phyloP scores from a whole-genome alignment of 106 monocot genomes.

The Iris macrosiphon region DNA sequence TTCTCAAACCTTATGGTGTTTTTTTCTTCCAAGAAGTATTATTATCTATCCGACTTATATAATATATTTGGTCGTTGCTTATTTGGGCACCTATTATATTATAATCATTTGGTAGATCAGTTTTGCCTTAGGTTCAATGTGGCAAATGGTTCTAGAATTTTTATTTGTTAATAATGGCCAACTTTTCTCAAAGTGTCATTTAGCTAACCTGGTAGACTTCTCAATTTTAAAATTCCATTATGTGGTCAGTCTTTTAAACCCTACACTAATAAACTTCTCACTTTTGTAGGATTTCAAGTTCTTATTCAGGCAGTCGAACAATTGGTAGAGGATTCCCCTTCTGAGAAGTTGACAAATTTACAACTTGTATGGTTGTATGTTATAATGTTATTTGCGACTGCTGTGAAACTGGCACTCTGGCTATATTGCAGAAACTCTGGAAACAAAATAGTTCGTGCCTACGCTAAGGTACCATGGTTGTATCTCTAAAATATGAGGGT shows the following conservation, averaged over 20 bases:
- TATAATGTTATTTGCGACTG: conserved; percentile 80
- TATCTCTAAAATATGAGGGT: not conserved
- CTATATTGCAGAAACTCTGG: conserved; percentile 75
- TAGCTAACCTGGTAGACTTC: not conserved
- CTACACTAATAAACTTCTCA: not conserved
- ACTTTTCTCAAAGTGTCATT: too few relatives aligned
- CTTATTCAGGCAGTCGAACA: conserved; percentile 74
- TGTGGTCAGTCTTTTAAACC: too few relatives aligned
- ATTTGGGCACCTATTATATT: too few relatives aligned
- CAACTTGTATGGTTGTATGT: conserved; percentile 75
- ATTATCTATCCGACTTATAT: too few relatives aligned
- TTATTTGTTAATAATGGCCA: too few relatives aligned
- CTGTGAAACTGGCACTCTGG: conserved; percentile 83
- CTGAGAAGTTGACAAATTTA: conserved; percentile 30
- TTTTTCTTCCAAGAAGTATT: too few relatives aligned
- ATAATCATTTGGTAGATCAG: too few relatives aligned
- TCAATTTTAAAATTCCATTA: not conserved
- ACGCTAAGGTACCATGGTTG: conserved; percentile 65
- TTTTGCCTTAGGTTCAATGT: too few relatives aligned
- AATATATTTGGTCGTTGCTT: too few relatives aligned
- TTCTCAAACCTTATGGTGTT: too few relatives aligned
- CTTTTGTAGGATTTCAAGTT: conserved; percentile 71
- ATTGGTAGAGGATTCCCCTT: conserved; percentile 44
- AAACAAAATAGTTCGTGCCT: conserved; percentile 79
- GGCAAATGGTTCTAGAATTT: too few relatives aligned